Evolutionary conservation across 768 basidiomycete species (phyloP), one percentile per base, ranked within the genome.

Genomic region (Trametes punicea): DNA sequence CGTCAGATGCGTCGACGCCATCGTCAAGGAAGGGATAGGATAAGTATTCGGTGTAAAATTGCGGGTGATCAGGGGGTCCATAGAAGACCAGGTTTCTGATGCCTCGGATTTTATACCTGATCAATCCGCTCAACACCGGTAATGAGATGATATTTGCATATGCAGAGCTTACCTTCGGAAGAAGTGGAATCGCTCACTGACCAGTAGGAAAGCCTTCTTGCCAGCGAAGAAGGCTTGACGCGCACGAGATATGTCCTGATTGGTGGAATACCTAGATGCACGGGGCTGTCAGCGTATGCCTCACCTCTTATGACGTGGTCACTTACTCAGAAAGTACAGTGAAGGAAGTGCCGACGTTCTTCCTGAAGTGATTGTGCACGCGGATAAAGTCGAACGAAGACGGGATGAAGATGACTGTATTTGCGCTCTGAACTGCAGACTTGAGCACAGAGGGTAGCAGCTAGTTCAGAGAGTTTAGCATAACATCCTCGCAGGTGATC

Each of bases 181-280:
- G 71, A 98, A 99, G 71, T 99, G 95, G 78, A 98, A 98, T n/a
- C 97, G 84, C 68, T 99, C 97, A 64, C 90, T 96, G 66, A 98
- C 77, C 59, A 98, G 78, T 27, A 99, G 70, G 77, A 98, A 92
- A 0, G 88, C 77, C 62, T 87, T 92, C 63, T 87, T 85, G 38
- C 90, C 91, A 20, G 78, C 79, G 80, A 96, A 98, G 76, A 99
- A 98, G 0, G 88, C 83, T 63, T 94, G 90, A 40, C 97, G 81
- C 0, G 95, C 96, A 2, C 94, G 86, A 4, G 91, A 90, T 61
- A 99, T 96, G 52, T 98, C 96, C 70, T 90, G 86, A 62, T 93
- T 95, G 10, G 90, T 84, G 0, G 93, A 94, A 69, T 98, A 96
- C 68, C 93, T 95, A 61, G 2, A 23, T 5, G 23, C 18, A n/a